These are phyloP conservation scores for Aspergillus fijiensis DNA, from an alignment of 2,329 filamentous ascomycete genomes.

Conservation along the genomic window DNA sequence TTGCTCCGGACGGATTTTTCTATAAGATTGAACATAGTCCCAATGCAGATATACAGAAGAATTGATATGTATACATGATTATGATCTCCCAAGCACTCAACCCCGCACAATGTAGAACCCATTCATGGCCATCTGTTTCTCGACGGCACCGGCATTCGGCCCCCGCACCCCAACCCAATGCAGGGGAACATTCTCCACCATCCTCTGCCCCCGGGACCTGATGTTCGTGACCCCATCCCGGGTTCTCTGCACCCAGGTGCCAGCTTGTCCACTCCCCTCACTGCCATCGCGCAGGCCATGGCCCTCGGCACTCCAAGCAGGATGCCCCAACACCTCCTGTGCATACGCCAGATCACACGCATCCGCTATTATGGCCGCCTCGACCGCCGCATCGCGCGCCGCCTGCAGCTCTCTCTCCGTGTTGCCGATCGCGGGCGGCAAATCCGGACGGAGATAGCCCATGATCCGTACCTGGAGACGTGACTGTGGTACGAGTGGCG, in stretches of 20 bases:
- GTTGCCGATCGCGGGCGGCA: slow-evolving; percentile 9
- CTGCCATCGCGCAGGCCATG: neutral
- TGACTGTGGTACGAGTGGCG: slow-evolving; percentile 5
- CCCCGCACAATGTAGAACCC: slow-evolving; percentile 41
- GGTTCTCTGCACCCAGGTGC: slow-evolving; percentile 41
- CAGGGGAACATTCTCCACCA: slow-evolving; percentile 59
- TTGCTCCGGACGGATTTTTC: too few relatives aligned
- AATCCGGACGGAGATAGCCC: slow-evolving; percentile 55
- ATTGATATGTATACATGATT: too few relatives aligned
- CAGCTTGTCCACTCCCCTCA: neutral
- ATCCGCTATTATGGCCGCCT: slow-evolving; percentile 40
- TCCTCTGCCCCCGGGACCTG: slow-evolving; percentile 53
- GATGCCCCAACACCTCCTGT: slow-evolving; percentile 38
- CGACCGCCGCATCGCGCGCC: slow-evolving; percentile 35
- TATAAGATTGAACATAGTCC: rapidly evolving
- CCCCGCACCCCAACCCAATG: slow-evolving; percentile 61
- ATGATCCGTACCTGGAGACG: slow-evolving; percentile 57
- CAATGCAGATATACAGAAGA: too few relatives aligned
- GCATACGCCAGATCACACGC: slow-evolving; percentile 40
- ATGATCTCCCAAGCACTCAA: neutral
- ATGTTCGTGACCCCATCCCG: slow-evolving; percentile 51
- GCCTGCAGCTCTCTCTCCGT: slow-evolving; percentile 28
- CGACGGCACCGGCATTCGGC: slow-evolving; percentile 42
- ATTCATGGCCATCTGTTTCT: slow-evolving; percentile 41
- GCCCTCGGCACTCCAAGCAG: slow-evolving; percentile 39